Evolutionary conservation across 768 basidiomycete species (phyloP).

Genomic region (Agrocybe chaxingu): DNA sequence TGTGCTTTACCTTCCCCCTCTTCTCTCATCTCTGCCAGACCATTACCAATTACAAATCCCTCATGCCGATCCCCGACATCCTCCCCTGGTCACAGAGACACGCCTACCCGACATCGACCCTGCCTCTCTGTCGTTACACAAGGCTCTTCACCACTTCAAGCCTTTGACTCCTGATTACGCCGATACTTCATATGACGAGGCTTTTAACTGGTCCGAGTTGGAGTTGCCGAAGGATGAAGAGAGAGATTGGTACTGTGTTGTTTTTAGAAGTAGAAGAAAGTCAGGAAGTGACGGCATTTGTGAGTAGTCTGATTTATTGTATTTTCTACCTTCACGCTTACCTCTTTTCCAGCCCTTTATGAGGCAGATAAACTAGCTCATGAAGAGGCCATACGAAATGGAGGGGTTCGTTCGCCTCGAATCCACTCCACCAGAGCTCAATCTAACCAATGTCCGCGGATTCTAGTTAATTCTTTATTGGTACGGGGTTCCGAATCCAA

Average conservation of each 20-base stretch:
- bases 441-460: constrained; percentile 7
- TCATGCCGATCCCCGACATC: constrained; percentile 23
- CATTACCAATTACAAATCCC: constrained; percentile 27
- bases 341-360: constrained; percentile 59
- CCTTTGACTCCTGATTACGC: constrained; percentile 66
- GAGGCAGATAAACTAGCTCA: constrained; percentile 86
- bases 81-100: constrained; percentile 61
- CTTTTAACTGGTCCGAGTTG: constrained; percentile 88
- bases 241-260: constrained; percentile 91
- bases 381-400: constrained; percentile 87
- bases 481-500: constrained; percentile 81
- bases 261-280: constrained; percentile 78
- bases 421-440: not conserved
- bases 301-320: constrained; percentile 28
- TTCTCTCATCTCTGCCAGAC: constrained; percentile 72
- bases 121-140: constrained; percentile 80
- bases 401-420: constrained; percentile 55
- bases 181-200: constrained; percentile 55
- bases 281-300: constrained; percentile 65
- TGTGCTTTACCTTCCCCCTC: constrained; percentile 80
- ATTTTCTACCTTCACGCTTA: not conserved
- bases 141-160: constrained; percentile 74
- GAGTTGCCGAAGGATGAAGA: constrained; percentile 66
- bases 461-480: constrained; percentile 83
- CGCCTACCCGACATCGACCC: constrained; percentile 85